These are phyloP conservation scores for Eucalyptus brandiana DNA, from an alignment of 345 rosid genomes.

Conservation along the genomic window DNA sequence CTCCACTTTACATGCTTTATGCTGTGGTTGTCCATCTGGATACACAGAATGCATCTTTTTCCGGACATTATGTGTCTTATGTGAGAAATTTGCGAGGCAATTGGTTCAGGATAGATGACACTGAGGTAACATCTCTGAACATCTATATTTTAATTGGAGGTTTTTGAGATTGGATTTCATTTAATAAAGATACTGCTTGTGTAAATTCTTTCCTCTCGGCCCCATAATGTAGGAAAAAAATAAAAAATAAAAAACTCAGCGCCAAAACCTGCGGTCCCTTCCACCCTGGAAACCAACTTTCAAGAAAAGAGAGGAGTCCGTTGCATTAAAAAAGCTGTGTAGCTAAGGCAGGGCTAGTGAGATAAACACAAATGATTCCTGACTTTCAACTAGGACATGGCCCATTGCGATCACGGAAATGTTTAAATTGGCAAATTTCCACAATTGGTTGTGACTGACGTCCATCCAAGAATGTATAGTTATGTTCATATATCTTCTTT, in stretches of 20 bases:
- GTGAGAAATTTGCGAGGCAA: conserved; percentile 59
- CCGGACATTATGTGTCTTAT: conserved; percentile 78
- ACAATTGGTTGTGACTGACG: background rate
- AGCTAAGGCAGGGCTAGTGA: background rate
- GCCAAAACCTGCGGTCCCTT: background rate
- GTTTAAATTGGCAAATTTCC: background rate
- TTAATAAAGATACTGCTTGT: background rate
- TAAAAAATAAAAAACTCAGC: background rate
- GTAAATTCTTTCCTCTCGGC: background rate
- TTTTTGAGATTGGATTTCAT: background rate
- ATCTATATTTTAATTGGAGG: background rate
- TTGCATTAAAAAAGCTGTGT: background rate
- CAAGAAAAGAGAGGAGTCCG: background rate
- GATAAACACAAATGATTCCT: background rate
- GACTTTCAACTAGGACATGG: background rate
- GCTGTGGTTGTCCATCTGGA: conserved; percentile 82
- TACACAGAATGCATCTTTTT: conserved; percentile 71
- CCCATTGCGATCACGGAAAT: background rate
- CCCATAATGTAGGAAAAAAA: background rate
- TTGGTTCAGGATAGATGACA: conserved; percentile 77
- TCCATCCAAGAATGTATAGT: background rate
- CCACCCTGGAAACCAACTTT: background rate
- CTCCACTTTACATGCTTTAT: conserved; percentile 73
- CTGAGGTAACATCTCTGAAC: conserved; percentile 34
- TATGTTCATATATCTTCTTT: background rate